Conservation (phyloP, 2,329 filamentous ascomycete species). For the Myriosclerotinia duriaeana region DNA sequence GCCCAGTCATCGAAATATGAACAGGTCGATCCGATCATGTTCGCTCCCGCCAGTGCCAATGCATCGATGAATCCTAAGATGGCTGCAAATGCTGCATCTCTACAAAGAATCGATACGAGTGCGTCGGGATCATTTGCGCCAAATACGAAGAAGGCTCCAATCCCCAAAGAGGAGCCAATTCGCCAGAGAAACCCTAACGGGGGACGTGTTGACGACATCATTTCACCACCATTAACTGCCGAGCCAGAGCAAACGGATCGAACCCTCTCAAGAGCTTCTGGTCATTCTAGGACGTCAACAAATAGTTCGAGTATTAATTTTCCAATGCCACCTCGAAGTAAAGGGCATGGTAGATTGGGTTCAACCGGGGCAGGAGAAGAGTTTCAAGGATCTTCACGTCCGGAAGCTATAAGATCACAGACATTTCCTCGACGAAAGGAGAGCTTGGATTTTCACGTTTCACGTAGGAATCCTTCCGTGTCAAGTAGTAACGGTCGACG, state of each 20-base stretch:
- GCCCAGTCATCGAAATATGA: slow-evolving; percentile 27
- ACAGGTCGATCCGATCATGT: slow-evolving; percentile 45
- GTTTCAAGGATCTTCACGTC: slow-evolving; percentile 43
- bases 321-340: slow-evolving; percentile 43
- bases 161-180: slow-evolving; percentile 32
- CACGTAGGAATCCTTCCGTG: slow-evolving; percentile 1
- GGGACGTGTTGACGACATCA: slow-evolving; percentile 29
- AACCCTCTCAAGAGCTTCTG: slow-evolving; percentile 31
- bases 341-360: slow-evolving; percentile 60
- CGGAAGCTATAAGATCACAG: slow-evolving; percentile 37
- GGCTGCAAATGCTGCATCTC: slow-evolving; percentile 47
- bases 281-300: slow-evolving; percentile 33
- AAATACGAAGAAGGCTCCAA: slow-evolving; percentile 39
- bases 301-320: slow-evolving; percentile 31
- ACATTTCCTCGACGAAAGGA: slow-evolving; percentile 38
- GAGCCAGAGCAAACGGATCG: slow-evolving; percentile 25
- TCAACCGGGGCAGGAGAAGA: slow-evolving; percentile 44
- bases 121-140: slow-evolving; percentile 65
- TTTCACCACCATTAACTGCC: slow-evolving; percentile 22
- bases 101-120: slow-evolving; percentile 65
- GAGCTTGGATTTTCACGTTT: slow-evolving; percentile 24
- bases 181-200: slow-evolving; percentile 37
- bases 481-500: slow-evolving; percentile 4
- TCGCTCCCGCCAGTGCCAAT: slow-evolving; percentile 37
- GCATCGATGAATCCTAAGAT: slow-evolving; percentile 48